Evolutionary conservation across 2,329 filamentous ascomycete genomes (phyloP), one percentile per base, ranked within the genome.

Genomic region (Hymenoscyphus occultus): DNA sequence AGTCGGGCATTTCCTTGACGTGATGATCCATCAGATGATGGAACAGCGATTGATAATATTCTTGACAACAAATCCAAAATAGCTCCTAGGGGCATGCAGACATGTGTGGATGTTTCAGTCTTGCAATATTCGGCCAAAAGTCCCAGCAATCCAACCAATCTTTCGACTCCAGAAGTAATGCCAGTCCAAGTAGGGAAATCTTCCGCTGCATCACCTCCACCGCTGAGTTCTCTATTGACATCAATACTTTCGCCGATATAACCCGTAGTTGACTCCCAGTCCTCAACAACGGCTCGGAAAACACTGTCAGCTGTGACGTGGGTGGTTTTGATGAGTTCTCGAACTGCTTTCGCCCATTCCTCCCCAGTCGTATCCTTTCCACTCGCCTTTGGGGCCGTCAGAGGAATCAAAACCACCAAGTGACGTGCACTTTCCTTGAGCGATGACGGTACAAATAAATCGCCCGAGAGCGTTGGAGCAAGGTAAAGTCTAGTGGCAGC

Each of bases 241-340:
- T 81, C 78, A 40, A 83, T 77, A 3, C 71, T 71, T 60, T 81
- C 76, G 56, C 76, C 75, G 10, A 74, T 74, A 68, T 84, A 83
- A 3, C 81, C 84, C 39, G 84, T 80, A 2, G 82, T 82, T 0
- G 92, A 86, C 71, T 93, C 87, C 90, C 92, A 95, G 51, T 91
- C 89, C 75, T 97, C 93, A 12, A 90, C 78, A 0, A 97, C 84
- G 10, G 89, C 87, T 59, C 93, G 87, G 73, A 97, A 90, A 0
- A 96, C 82, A 68, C 88, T 85, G 72, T 96, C 90, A 54, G 90
- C 86, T 0, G 91, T 90, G 31, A 79, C 77, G 72, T 97, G 93
- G 16, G 88, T 83, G 45, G 86, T 83, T 45, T 82, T 81, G 31
- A 96, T 79, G 12, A 89, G 81, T 7, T 80, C 79, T 58, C 84